Evolutionary conservation across 768 basidiomycete genomes (phyloP).

Genomic region (Tylopilus rubrobrunneus): DNA sequence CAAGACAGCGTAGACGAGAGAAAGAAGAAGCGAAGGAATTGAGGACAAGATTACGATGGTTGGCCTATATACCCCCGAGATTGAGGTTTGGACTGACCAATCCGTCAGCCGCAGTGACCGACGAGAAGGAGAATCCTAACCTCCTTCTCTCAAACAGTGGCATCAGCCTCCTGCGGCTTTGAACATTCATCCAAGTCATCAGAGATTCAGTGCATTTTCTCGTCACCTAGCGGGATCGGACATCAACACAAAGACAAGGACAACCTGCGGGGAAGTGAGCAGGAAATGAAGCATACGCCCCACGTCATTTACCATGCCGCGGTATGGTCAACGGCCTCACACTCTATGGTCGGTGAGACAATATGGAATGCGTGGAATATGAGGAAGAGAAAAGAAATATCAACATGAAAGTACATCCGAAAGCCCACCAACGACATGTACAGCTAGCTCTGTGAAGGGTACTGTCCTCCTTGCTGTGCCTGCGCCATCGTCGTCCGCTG

Average conservation of each 20-base stretch:
- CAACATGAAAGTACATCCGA: conserved; percentile 14
- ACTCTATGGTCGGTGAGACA: neutral
- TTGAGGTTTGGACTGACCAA: neutral
- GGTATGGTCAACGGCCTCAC: conserved; percentile 2
- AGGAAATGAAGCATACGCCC: neutral
- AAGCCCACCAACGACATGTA: conserved; percentile 15
- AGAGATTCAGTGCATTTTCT: neutral
- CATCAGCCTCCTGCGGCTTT: too few relatives aligned
- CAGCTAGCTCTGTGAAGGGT: conserved; percentile 27
- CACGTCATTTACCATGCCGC: neutral
- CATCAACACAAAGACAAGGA: too few relatives aligned
- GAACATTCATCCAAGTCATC: neutral
- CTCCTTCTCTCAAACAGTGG: neutral
- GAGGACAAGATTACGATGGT: neutral
- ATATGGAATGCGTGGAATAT: conserved; percentile 8
- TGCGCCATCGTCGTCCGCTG: conserved; percentile 28
- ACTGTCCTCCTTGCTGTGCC: conserved; percentile 30
- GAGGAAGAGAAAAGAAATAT: conserved; percentile 3
- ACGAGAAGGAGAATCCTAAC: too few relatives aligned
- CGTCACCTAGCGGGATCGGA: neutral
- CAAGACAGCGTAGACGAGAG: neutral
- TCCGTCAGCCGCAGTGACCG: neutral
- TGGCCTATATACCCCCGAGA: conserved; percentile 3
- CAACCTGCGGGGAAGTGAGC: neutral
- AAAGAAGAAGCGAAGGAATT: neutral